Conservation (phyloP, 805 yeast species). For the Wickerhamiella slavikovae region DNA sequence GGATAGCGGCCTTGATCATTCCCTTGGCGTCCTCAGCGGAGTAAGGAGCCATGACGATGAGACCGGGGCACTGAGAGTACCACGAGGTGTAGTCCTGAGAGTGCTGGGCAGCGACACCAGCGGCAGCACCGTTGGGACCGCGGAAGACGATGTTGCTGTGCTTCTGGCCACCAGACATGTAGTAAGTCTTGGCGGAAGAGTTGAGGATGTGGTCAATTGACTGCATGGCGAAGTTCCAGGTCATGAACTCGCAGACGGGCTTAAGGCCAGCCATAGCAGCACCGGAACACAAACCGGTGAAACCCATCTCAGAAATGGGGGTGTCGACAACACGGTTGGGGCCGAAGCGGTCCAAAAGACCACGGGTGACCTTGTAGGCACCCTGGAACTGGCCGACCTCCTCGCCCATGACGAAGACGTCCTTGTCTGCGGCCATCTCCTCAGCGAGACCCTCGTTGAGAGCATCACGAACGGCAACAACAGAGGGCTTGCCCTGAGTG, state of each 20-base stretch:
- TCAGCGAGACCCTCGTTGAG: constrained; percentile 87
- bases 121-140: constrained; percentile 99
- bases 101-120: constrained; percentile 99
- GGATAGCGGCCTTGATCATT: constrained; percentile 81
- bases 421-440: constrained; percentile 89
- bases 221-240: constrained; percentile 99
- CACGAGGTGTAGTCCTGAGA: constrained; percentile 95
- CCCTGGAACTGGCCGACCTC: constrained; percentile 99
- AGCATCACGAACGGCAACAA: constrained; percentile 90
- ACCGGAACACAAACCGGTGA: constrained; percentile 87
- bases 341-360: constrained; percentile 85
- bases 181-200: constrained; percentile 96
- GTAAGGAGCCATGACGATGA: constrained; percentile 90
- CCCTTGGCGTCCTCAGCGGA: constrained; percentile 94
- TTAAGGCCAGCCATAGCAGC: constrained; percentile 91
- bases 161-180: constrained; percentile 98
- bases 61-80: constrained; percentile 97
- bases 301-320: constrained; percentile 99
- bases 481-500: constrained; percentile 9
- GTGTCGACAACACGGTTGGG: constrained; percentile 86
- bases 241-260: constrained; percentile 97
- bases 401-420: constrained; percentile 92
- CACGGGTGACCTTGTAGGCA: constrained; percentile 94
- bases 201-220: constrained; percentile 95
- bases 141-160: constrained; percentile 94